Evolutionary conservation across 2,329 filamentous ascomycete species (phyloP).

Genomic region (Hypoxylon sp.): DNA sequence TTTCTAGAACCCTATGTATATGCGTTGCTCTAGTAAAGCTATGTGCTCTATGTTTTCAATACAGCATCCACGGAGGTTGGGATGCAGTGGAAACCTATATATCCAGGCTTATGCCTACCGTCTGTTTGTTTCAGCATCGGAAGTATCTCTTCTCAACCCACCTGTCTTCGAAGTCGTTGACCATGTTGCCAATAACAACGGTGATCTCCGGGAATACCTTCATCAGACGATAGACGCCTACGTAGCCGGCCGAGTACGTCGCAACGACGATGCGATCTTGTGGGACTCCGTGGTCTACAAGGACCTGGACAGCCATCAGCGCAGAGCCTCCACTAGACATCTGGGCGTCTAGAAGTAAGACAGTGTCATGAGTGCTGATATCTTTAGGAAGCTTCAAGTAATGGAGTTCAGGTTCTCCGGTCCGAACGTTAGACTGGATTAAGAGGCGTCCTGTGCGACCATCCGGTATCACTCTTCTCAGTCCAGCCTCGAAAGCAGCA

Average conservation of each 20-base stretch:
- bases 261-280: slow-evolving; percentile 91
- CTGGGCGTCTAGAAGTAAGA: slow-evolving; percentile 91
- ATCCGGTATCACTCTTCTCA: slow-evolving; percentile 92
- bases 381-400: slow-evolving; percentile 85
- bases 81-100: slow-evolving; percentile 16
- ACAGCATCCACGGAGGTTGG: neutral
- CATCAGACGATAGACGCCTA: slow-evolving; percentile 86
- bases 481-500: slow-evolving; percentile 86
- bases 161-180: slow-evolving; percentile 84
- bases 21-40: slow-evolving; percentile 15
- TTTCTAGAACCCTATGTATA: slow-evolving; percentile 16
- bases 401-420: slow-evolving; percentile 92
- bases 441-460: slow-evolving; percentile 90
- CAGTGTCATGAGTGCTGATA: slow-evolving; percentile 81
- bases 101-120: slow-evolving; percentile 32
- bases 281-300: slow-evolving; percentile 91
- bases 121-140: slow-evolving; percentile 73
- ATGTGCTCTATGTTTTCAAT: slow-evolving; percentile 13
- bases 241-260: slow-evolving; percentile 88
- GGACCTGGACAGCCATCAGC: slow-evolving; percentile 95
- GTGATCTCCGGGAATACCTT: slow-evolving; percentile 90
- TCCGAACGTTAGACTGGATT: slow-evolving; percentile 88
- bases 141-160: slow-evolving; percentile 95
- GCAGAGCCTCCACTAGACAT: slow-evolving; percentile 90
- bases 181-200: slow-evolving; percentile 86